Evolutionary conservation across 768 basidiomycete genomes (phyloP), one percentile per base, ranked within the genome.

Genomic region (Trametes meyenii): DNA sequence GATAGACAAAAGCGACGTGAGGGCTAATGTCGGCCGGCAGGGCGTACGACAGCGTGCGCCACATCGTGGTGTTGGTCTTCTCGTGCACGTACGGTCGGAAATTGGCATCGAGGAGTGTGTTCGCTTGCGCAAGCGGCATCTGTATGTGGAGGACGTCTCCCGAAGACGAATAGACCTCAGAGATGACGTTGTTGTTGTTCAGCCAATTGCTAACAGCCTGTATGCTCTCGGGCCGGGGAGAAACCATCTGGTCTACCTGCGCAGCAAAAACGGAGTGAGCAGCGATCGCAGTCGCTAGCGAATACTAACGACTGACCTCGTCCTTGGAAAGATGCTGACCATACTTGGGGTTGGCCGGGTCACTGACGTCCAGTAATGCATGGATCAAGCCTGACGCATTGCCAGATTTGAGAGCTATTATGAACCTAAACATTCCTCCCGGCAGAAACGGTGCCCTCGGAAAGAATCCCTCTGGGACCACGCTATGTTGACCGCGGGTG

Each of bases 1-100:
- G 75, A 52, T 74, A 72, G 14, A 79, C 66, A 19, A 72, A 58
- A 11, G 71, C 55, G 56, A 79, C 62, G 55, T 74, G 71, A 1
- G 61, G 62, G 40, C 66, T 63, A 2, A 79, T 68, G 14, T 63
- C 62, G 8, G 66, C 51, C 17, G 77, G 77, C 24, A 79, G 57
- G 14, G 77, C 75, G 67, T 76, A 77, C n/a, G 66, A 59, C 24
- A 79, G 67, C 1, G 77, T 77, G 44, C 77, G 71, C 50, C 76
- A 57, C 48, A 68, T 68, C 19, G 68, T 51, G 42, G 59, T 66
- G 57, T 75, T 74, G 33, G 72, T 73, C 8, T 61, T 61, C 19
- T 44, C 48, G 60, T 79, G 73, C 44, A 61, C 65, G 66, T 75
- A 79, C 2, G 71, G 53, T 1, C 60, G 26, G 69, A 75, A 79